Evolutionary conservation across 441 rosid species (phyloP), one percentile per base, ranked within the genome.

Genomic region (Bocquillonia castaneifolia): DNA sequence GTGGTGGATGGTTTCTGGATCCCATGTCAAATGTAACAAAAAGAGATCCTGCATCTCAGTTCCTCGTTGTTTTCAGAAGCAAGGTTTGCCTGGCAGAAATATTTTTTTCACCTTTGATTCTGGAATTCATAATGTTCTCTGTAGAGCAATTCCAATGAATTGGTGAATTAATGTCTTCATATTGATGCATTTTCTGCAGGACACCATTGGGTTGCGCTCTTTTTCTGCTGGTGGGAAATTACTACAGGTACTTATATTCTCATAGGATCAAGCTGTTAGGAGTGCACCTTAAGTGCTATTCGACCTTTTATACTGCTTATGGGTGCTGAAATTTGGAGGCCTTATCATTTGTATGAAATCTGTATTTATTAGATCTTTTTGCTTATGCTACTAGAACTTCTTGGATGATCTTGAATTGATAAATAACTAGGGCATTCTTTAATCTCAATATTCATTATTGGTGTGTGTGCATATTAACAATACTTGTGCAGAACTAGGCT

Each of bases 171-270:
- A 77, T 57, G 42, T 40, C 48, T 70, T 14, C 45, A 18, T 32
- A 36, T 72, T 68, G 59, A 26, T 63, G 45, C 37, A 47, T 66
- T 64, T 61, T 77, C 42, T 50, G n/a, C 88, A 93, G 99, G 97
- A 92, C 61, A 87, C 91, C 15, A 84, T 94, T 78, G 99, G 98
- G 47, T 63, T 94, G 83, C 91, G 99, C 26, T 94, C 99, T 62
- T 92, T 92, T 85, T 91, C 96, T 84, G 96, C 99, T 20, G 99
- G 99, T 66, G 99, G 99, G 62, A 94, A 92, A 84, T 82, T 94
- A 76, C 70, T 94, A 85, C 99, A 94, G 98, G 99, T 90, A 86
- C 66, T 42, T 69, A 52, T 28, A 13, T 45, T 67, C 36, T 28
- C 42, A 13, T 25, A 68, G 2, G 47, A 29, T 22, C 26, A n/a